Base-by-base conservation (phyloP, 257 asterid genomes). In the Jacaranda copaia region DNA sequence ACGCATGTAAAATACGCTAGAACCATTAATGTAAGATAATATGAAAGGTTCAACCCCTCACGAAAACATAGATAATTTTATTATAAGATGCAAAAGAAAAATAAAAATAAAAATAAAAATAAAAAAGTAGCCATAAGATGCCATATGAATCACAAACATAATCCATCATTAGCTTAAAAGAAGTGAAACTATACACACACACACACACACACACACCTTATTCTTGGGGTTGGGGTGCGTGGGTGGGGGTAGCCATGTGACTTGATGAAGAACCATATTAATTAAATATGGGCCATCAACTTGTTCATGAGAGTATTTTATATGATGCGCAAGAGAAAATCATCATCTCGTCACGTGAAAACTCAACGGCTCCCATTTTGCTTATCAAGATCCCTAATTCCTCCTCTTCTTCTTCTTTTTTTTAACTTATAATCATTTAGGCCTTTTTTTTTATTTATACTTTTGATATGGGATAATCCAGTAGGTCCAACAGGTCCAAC, bases 211-310 rank as follows among this genome's bases (percentile, higher is more conserved):
- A n/a, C n/a, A n/a, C n/a, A n/a, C n/a, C n/a, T n/a, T n/a, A n/a
- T n/a, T n/a, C n/a, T n/a, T n/a, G 1, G 80, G 42, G 51, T 58
- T 32, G 64, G 39, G 39, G 4, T 6, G 36, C 39, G 60, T 9
- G 32, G 25, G 66, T 53, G 35, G 78, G 70, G 82, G 7, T 77
- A 79, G 77, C 77, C 82, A 81, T 73, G 85, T 82, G 80, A 67
- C 64, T 70, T 70, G 76, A 75, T 51, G 60, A 64, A 70, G 5
- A 53, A 60, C 45, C 4, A 60, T 61, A 59, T 65, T 71, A 56
- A 68, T 48, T 58, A 64, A 58, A 6, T 66, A 40, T 43, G 68
- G 40, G 13, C 25, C 68, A 42, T 39, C 55, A 77, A 59, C 61
- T 55, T 45, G 48, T 59, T 52, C 42, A 57, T 49, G 19, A 46